These are phyloP conservation scores for Parafenestella ontariensis DNA, from an alignment of 2,329 filamentous ascomycete species.

Conservation along the genomic window DNA sequence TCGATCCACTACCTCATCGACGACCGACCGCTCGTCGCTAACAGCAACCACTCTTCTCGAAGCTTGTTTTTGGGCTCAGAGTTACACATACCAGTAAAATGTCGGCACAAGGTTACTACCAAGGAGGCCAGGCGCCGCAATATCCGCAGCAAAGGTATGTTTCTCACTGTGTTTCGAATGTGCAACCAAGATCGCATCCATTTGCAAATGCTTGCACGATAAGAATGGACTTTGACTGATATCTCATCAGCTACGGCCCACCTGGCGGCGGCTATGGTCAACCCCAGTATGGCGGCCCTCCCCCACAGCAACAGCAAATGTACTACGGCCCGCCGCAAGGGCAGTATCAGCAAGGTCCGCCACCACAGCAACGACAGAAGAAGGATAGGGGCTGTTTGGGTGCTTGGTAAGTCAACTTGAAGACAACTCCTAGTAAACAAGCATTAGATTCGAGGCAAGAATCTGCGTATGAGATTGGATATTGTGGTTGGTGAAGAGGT, in stretches of 20 bases:
- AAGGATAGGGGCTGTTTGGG: constrained; percentile 49
- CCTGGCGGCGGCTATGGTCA: constrained; percentile 11
- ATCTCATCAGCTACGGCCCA: constrained; percentile 29
- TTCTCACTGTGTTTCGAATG: neutral
- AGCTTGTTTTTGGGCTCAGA: neutral
- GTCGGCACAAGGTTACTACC: constrained; percentile 50
- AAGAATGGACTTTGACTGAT: neutral
- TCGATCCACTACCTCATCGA: neutral
- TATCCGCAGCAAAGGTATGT: constrained; percentile 47
- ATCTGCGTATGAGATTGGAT: too few relatives aligned
- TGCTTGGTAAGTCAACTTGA: constrained; percentile 31
- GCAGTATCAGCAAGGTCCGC: constrained; percentile 60
- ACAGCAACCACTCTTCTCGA: neutral
- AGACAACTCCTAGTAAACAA: neutral
- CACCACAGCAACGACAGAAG: constrained; percentile 53
- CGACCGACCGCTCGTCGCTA: neutral
- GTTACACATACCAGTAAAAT: constrained; percentile 22
- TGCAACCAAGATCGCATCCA: neutral
- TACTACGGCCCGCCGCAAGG: constrained; percentile 36
- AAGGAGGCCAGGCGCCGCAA: constrained; percentile 39
- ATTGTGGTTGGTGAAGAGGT: neutral
- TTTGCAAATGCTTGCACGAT: too few relatives aligned
- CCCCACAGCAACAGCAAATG: constrained; percentile 32
- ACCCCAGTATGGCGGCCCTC: constrained; percentile 34
- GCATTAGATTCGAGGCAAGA: too few relatives aligned